Base-by-base conservation (phyloP, 148 eudicot species). In the Fagopyrum esculentum region DNA sequence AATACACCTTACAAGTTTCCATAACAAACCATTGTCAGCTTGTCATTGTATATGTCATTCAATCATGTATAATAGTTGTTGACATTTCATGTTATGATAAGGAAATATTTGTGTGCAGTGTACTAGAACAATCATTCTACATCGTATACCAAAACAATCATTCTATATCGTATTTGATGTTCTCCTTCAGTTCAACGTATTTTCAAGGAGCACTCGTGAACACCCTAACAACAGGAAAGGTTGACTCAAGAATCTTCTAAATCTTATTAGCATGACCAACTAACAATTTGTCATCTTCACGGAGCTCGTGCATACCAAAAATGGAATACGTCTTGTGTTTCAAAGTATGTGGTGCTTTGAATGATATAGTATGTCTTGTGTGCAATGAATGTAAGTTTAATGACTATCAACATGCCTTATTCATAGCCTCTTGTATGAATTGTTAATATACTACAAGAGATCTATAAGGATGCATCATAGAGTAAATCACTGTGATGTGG, bases 261-360 rank as follows among this genome's bases (percentile, higher is more conserved):
- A 95, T 95, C 79, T 95, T 95, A 80, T 96, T 93, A 64, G 98
- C 98, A 90, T 97, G 98, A 19, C 96, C 89, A 46, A 95, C 97
- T 52, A 96, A 90, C 87, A 95, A 80, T 83, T 94, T 94, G 81
- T 94, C 98, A 72, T 94, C 97, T 87, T 94, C 98, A 85, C 97
- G 87, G 22, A 91, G 91, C 89, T 94, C 98, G 80, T 94, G 97
- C 98, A 94, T 94, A 81, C 98, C 98, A 84, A 94, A 81, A 86
- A 94, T 94, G 78, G 97, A 22, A 22, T 22, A 22, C 26, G 26
- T 22, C 26, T 22, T 22, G 26, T 22, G 26, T 22, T 22, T 22
- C 26, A 22, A 22, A 22, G 26, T 22, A 22, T 22, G 26, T 22
- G 26, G 26, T 22, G 26, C 26, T 22, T 22, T 22, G 26, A 22